Evolutionary conservation across 2,329 filamentous ascomycete species (phyloP), one percentile per base, ranked within the genome.

Genomic region (Phaeosphaeriaceae sp.): DNA sequence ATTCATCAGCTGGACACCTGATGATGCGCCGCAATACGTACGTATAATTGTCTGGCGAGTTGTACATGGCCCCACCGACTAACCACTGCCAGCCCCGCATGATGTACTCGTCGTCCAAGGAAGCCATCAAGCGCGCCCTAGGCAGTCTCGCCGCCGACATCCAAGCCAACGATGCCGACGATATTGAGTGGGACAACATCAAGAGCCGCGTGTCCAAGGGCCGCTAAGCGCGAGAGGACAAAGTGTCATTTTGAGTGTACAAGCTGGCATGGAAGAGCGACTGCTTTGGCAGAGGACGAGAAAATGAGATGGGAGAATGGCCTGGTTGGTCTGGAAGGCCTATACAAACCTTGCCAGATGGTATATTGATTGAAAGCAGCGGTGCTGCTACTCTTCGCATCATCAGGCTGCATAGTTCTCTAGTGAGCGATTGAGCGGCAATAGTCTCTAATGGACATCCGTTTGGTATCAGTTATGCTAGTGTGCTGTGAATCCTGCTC

Each of bases 81-180:
- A 35, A 68, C 44, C 3, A n/a, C 1, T 17, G 7, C 49, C 62
- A 92, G 89, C 83, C 87, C 77, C 92, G 92, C 83, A 94, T 94
- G 90, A 83, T 92, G 76, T 94, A 93, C 82, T 88, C 89, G 66
- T 89, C 90, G 43, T 94, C 90, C 76, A 94, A 93, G 81, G 88
- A 92, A 68, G 87, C 88, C 52, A 83, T 94, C 63, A 93, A 92
- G 84, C 87, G 87, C 75, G 77, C 88, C 42, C 83, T 94, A 58
- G 89, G 84, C 71, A 89, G 89, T 58, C 79, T 93, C 64, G 87
- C 87, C 54, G 78, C 81, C 66, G 89, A 93, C 74, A 82, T 92
- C 67, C 89, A 94, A 81, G 89, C 89, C 79, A 92, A 92, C 80
- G 89, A 93, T 75, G 76, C 79, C 63, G 88, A 91, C 75, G 89